phyloP scores from a whole-genome alignment of 805 yeast species.

The Cyberlindnera veronae region DNA sequence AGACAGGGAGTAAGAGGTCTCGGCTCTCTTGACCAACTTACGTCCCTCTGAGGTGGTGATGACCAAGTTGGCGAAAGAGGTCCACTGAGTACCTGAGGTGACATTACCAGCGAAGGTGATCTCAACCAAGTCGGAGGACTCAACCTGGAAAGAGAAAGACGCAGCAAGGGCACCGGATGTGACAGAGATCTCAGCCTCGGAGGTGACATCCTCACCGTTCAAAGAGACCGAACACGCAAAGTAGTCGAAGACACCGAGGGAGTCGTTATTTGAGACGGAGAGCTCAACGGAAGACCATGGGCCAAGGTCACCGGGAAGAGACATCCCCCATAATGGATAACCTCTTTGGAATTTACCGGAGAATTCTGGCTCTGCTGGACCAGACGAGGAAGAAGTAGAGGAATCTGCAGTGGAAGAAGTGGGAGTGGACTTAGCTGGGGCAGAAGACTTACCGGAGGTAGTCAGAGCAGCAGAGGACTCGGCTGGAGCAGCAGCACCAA shows the following conservation, averaged over 20 bases:
- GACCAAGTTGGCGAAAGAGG: conserved; percentile 5
- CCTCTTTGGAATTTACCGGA: background rate
- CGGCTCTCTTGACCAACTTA: conserved; percentile 6
- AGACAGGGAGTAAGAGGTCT: background rate
- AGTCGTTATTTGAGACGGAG: conserved; percentile 2
- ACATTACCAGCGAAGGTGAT: conserved; percentile 4
- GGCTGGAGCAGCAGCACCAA: no score
- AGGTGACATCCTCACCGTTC: conserved; percentile 2
- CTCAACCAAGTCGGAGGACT: conserved; percentile 3
- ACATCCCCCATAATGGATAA: background rate
- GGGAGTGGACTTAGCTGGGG: no score
- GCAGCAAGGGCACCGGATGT: background rate
- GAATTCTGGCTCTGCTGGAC: background rate
- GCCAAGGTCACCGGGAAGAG: conserved; percentile 21
- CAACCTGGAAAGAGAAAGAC: conserved; percentile 5
- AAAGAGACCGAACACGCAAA: conserved; percentile 4
- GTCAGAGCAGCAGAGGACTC: no score
- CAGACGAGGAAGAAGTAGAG: background rate
- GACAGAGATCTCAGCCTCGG: conserved; percentile 2
- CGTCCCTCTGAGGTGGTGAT: conserved; percentile 5
- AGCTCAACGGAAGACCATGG: conserved; percentile 21
- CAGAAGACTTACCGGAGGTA: no score
- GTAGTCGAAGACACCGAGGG: conserved; percentile 11
- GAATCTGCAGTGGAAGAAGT: no score
- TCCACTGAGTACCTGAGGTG: conserved; percentile 7